Conservation (phyloP, 495 filamentous ascomycete species). For the Penicillium dipodomyicola region DNA sequence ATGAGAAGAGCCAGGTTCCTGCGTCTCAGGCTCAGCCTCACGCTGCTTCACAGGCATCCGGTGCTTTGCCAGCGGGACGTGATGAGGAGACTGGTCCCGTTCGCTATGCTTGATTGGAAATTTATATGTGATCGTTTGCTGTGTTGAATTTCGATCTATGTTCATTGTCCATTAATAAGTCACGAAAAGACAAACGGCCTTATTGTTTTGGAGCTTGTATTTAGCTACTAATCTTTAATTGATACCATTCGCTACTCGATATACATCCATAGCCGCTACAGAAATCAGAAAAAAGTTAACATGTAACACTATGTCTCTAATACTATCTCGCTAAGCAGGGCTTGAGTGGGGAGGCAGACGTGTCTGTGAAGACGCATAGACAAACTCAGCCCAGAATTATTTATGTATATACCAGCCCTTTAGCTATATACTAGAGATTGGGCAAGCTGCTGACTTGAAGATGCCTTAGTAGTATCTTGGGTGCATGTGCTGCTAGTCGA, state of each 20-base stretch:
- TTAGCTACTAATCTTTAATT: conserved; percentile 3
- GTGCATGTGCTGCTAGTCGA: too few species aligned
- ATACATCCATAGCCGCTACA: neutral
- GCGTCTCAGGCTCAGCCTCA: neutral
- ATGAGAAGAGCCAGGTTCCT: conserved; percentile 13
- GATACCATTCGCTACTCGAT: neutral
- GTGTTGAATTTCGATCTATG: neutral
- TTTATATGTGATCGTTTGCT: neutral
- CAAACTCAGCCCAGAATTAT: too few species aligned
- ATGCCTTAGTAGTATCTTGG: too few species aligned
- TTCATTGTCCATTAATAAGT: neutral
- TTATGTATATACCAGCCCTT: too few species aligned
- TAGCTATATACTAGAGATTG: too few species aligned
- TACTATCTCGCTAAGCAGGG: neutral
- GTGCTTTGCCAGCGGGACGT: neutral
- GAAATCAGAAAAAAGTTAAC: neutral
- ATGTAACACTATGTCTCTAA: neutral
- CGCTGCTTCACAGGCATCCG: conserved; percentile 1
- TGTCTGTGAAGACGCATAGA: too few species aligned
- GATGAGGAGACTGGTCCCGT: conserved; percentile 11
- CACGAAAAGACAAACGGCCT: neutral
- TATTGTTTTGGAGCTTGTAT: neutral
- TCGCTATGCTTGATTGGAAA: neutral
- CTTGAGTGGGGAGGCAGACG: too few species aligned
- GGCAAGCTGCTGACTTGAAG: too few species aligned